Base-by-base conservation (phyloP, 1,284 basidiomycete genomes). In the Rhodotorula sp. region DNA sequence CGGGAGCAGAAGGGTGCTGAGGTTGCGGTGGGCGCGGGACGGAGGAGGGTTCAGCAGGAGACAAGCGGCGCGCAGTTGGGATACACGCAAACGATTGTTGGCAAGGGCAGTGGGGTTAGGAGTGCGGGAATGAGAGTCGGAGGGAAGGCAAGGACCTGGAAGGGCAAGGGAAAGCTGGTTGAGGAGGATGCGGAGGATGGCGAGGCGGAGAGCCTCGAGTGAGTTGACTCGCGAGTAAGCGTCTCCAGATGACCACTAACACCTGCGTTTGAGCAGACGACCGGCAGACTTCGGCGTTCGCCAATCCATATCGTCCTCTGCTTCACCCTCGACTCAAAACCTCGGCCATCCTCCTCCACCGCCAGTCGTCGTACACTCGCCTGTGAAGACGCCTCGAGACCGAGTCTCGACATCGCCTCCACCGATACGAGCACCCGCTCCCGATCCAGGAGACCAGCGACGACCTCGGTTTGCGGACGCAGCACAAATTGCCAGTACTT, bases 81-180 rank as follows among this genome's bases (percentile, higher is more conserved):
- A 76, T 89, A 94, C 78, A 89, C 89, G 8, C 87, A 89, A 76
- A 95, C 92, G 1, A 94, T 95, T 76, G 88, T 93, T 84, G 89
- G 86, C 3, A 83, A 84, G 22, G 83, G 80, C 2, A 79, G 62
- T 16, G 63, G 84, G 44, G 82, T 83, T 0, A 87, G 87, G 7
- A 87, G 84, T 0, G 80, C 87, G 1, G 90, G 90, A 0, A 85
- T 91, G 81, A 84, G 89, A 30, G 87, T 90, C 9, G 88, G 83
- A 7, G 60, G 64, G 1, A 54, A 31, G 20, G 15, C 47, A 6
- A 30, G 63, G 31, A 59, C 63, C 24, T 59, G 59, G 60, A 65
- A 67, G 48, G 65, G 65, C 15, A 67, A 67, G 47, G 65, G 48
- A 0, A 62, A 52, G 37, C 5, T 62, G 57, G n/a, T 47, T 7